Percentiles rank a stretch among this genome's conserved stretches.
Conservation (phyloP, 345 rosid genomes). For the Brassica cretica region DNA sequence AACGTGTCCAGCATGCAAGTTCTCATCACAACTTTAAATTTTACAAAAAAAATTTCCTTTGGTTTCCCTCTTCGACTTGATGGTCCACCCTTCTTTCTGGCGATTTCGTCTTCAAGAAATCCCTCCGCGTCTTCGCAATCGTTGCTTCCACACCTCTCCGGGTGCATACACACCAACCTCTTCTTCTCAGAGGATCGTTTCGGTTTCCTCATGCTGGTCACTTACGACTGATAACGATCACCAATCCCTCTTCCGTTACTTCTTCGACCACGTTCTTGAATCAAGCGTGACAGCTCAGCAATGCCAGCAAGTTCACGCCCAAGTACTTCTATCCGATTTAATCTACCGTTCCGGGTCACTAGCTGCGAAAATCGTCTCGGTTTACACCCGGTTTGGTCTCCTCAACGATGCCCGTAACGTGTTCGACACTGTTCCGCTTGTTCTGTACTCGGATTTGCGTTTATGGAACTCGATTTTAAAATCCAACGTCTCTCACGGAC, state of each 20-base stretch:
- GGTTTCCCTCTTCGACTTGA: neutral
- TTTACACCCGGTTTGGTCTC: slow-evolving; percentile 51
- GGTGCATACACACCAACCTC: neutral
- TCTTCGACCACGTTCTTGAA: slow-evolving; percentile 50
- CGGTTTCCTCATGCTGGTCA: slow-evolving; percentile 22
- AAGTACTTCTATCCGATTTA: slow-evolving; percentile 39
- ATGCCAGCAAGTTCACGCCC: slow-evolving; percentile 50
- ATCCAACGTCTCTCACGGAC: slow-evolving; percentile 51
- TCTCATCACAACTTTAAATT: neutral
- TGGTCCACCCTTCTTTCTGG: slow-evolving; percentile 33
- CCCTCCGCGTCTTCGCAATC: slow-evolving; percentile 15
- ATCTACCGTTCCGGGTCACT: slow-evolving; percentile 47
- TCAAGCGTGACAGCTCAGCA: slow-evolving; percentile 40
- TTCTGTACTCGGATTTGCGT: slow-evolving; percentile 42
- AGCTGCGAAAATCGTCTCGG: slow-evolving; percentile 55
- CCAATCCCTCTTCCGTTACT: slow-evolving; percentile 33
- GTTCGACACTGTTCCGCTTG: slow-evolving; percentile 43
- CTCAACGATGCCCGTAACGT: slow-evolving; percentile 49
- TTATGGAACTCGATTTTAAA: slow-evolving; percentile 63
- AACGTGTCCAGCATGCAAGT: neutral
- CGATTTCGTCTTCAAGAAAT: slow-evolving; percentile 31
- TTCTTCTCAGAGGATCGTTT: slow-evolving; percentile 24
- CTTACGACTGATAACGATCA: slow-evolving; percentile 26
- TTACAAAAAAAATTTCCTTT: too few relatives aligned
- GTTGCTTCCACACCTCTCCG: slow-evolving; percentile 19